A percentile compares a stretch with the other conserved stretches of the same genome.
Conservation (phyloP, 495 filamentous ascomycete species). For the Xylaria cubensis region DNA sequence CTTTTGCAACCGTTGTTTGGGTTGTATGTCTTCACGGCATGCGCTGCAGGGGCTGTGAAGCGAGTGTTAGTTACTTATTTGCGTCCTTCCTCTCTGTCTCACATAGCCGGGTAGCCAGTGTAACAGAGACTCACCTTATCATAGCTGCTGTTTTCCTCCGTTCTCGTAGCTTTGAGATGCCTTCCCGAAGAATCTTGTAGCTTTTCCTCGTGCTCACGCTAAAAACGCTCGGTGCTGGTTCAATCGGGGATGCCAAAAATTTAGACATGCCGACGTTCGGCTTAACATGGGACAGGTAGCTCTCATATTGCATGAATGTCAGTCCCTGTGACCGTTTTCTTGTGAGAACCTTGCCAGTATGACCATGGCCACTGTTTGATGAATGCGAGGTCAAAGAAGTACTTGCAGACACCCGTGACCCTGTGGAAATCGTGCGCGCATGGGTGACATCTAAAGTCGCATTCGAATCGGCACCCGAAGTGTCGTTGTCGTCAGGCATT, state of each 20-base stretch:
- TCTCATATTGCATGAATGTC: conserved; percentile 61
- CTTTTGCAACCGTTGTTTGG: conserved; percentile 46
- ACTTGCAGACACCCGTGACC: conserved; percentile 41
- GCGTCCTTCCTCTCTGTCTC: not conserved
- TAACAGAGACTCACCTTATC: conserved; percentile 42
- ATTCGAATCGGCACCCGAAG: conserved; percentile 45
- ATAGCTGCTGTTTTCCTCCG: conserved; percentile 37
- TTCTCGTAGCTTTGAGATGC: conserved; percentile 48
- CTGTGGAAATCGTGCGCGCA: conserved; percentile 46
- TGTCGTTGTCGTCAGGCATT: conserved; percentile 33
- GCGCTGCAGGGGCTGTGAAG: conserved; percentile 56
- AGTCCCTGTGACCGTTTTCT: conserved; percentile 50
- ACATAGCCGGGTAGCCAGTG: not conserved
- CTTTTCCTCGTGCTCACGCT: conserved; percentile 48
- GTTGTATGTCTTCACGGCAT: conserved; percentile 56
- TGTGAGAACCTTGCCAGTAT: conserved; percentile 25
- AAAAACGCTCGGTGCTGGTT: conserved; percentile 39
- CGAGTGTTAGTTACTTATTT: conserved; percentile 26
- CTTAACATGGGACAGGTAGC: conserved; percentile 52
- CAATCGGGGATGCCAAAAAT: conserved; percentile 35
- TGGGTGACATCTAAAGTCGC: conserved; percentile 43
- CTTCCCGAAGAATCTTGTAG: conserved; percentile 48
- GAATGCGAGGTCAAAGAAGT: conserved; percentile 46
- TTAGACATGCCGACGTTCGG: conserved; percentile 47
- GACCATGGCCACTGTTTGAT: conserved; percentile 33